A percentile compares a stretch with the other conserved stretches of the same genome.
These are phyloP conservation scores for Phlebopus sp. DNA, from an alignment of 1,284 basidiomycete genomes.

Conservation along the genomic window DNA sequence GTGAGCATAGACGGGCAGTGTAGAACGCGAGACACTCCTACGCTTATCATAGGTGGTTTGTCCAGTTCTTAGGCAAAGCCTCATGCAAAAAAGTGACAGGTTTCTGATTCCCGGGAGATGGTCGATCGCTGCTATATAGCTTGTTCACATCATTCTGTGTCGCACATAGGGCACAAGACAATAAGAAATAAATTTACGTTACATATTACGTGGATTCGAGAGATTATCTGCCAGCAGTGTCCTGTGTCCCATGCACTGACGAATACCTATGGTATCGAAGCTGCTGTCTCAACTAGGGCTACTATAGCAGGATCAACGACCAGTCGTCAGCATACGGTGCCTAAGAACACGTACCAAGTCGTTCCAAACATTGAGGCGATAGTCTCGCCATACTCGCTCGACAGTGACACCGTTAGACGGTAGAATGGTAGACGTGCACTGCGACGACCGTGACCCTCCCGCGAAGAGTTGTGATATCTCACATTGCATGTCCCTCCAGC, in stretches of 20 bases:
- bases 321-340: constrained; percentile 7
- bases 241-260: constrained; percentile 27
- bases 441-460: constrained; percentile 32
- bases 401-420: constrained; percentile 56
- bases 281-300: constrained; percentile 9
- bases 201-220: constrained; percentile 27
- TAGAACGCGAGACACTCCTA: too few relatives aligned
- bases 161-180: constrained; percentile 12
- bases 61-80: too few relatives aligned
- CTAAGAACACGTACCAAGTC: constrained; percentile 31
- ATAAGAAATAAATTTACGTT: constrained; percentile 28
- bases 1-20: too few relatives aligned
- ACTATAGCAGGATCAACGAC: constrained; percentile 12
- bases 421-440: constrained; percentile 29
- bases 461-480: constrained; percentile 59
- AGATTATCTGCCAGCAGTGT: constrained; percentile 29
- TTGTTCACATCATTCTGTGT: neutral
- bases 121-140: too few relatives aligned
- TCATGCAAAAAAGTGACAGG: neutral
- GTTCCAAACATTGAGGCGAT: constrained; percentile 59
- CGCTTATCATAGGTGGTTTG: too few relatives aligned
- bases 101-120: constrained; percentile 13
- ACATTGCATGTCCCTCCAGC: constrained; percentile 65
- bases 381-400: constrained; percentile 64
- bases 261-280: constrained; percentile 29